A percentile compares a stretch with the other conserved stretches of the same genome.
Conservation (phyloP, 805 yeast genomes). For the Ogataea dorogensis region DNA sequence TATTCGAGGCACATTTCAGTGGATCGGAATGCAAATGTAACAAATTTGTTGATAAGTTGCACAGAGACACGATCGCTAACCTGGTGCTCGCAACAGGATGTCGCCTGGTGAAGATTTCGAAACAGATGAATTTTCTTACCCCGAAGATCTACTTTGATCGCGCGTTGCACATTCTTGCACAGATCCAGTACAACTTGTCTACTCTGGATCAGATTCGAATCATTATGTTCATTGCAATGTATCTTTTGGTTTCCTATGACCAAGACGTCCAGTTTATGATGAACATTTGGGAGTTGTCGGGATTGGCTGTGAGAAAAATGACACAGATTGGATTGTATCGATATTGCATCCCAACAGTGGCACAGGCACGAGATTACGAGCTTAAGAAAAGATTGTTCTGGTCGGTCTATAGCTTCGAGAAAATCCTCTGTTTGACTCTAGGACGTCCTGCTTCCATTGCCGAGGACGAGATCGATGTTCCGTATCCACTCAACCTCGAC, state of each 20-base stretch:
- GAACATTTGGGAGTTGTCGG: constrained; percentile 22
- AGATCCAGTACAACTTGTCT: constrained; percentile 3
- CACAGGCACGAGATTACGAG: constrained; percentile 12
- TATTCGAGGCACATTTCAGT: constrained; percentile 11
- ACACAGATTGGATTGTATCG: constrained; percentile 19
- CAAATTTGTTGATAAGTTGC: constrained; percentile 6
- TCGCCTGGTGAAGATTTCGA: constrained; percentile 14
- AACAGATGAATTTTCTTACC: constrained; percentile 5
- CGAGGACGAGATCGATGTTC: constrained; percentile 20
- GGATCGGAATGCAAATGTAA: background rate
- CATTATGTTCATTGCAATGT: constrained; percentile 18
- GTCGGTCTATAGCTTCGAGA: constrained; percentile 22
- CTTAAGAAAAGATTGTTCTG: constrained; percentile 16
- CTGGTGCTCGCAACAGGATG: constrained; percentile 18
- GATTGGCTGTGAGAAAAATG: constrained; percentile 18
- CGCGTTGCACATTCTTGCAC: constrained; percentile 11
- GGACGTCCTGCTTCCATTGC: constrained; percentile 19
- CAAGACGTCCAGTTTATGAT: constrained; percentile 16
- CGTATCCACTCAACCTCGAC: constrained; percentile 19
- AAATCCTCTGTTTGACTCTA: constrained; percentile 18
- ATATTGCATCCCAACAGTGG: constrained; percentile 11
- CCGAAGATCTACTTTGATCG: constrained; percentile 18
- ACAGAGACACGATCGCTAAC: constrained; percentile 9
- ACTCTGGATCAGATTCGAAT: constrained; percentile 17
- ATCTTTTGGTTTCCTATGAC: constrained; percentile 19